phyloP scores from a whole-genome alignment of 108 stramenopile species.

The Aurantiochytrium sp. region DNA sequence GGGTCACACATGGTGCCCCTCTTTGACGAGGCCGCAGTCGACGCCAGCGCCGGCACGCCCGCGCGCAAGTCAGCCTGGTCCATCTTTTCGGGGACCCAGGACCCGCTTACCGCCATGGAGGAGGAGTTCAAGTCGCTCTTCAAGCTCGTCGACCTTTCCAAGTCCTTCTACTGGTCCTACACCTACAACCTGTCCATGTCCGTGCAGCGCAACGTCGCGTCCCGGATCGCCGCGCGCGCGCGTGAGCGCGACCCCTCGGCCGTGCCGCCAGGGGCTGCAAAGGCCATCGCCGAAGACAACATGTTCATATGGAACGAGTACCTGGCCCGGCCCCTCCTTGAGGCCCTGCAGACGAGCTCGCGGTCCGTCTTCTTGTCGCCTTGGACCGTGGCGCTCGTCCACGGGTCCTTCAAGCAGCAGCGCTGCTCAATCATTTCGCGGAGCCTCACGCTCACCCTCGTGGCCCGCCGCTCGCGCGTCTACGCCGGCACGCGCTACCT shows the following conservation, averaged over 20 bases:
- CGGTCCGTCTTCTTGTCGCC: constrained; percentile 72
- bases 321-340: constrained; percentile 80
- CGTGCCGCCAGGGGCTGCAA: constrained; percentile 55
- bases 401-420: constrained; percentile 88
- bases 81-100: not conserved
- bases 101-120: constrained; percentile 73
- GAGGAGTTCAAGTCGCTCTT: constrained; percentile 81
- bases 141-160: constrained; percentile 89
- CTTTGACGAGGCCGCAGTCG: constrained; percentile 50
- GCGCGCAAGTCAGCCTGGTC: not conserved
- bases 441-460: constrained; percentile 74
- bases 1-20: constrained; percentile 44
- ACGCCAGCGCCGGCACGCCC: not conserved
- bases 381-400: constrained; percentile 85
- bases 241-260: constrained; percentile 59
- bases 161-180: constrained; percentile 95
- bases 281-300: constrained; percentile 70
- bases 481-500: constrained; percentile 96
- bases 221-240: constrained; percentile 8
- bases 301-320: constrained; percentile 96
- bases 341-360: constrained; percentile 53
- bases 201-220: constrained; percentile 86
- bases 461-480: constrained; percentile 86
- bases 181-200: constrained; percentile 86
- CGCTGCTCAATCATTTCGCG: constrained; percentile 80